phyloP scores from a whole-genome alignment of 1,284 basidiomycete genomes.

The Grifola frondosa region DNA sequence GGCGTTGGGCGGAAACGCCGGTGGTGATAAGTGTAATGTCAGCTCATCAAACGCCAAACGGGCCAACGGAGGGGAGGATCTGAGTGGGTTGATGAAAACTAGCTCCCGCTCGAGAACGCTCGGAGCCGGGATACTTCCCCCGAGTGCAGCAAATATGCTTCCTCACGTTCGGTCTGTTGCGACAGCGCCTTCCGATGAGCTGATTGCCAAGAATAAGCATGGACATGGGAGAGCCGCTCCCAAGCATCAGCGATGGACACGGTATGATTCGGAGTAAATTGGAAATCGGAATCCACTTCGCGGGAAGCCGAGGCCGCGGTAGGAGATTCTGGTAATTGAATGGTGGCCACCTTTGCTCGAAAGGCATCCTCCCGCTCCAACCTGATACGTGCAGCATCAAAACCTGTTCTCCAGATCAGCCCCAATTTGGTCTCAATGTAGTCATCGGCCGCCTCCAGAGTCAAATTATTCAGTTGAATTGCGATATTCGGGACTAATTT shows the following conservation, averaged over 20 bases:
- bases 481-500: constrained; percentile 70
- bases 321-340: constrained; percentile 42
- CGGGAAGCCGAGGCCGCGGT: constrained; percentile 17
- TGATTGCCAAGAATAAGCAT: constrained; percentile 76
- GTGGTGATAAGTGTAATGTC: constrained; percentile 56
- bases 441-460: constrained; percentile 87
- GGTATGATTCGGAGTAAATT: constrained; percentile 62
- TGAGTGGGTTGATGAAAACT: constrained; percentile 34
- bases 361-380: constrained; percentile 83
- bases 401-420: constrained; percentile 77
- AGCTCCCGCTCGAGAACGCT: constrained; percentile 25
- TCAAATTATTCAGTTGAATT: constrained; percentile 60
- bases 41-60: constrained; percentile 69
- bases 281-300: constrained; percentile 37
- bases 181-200: constrained; percentile 18
- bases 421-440: constrained; percentile 82
- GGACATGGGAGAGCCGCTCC: constrained; percentile 69
- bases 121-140: constrained; percentile 11
- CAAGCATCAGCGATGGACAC: constrained; percentile 75
- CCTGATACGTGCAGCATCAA: constrained; percentile 74
- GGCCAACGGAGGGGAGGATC: constrained; percentile 70
- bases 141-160: constrained; percentile 12
- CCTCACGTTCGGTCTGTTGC: constrained; percentile 19
- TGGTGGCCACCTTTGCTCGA: constrained; percentile 69
- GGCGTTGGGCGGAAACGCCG: constrained; percentile 58